These are phyloP conservation scores for Flaveria floridana DNA, from an alignment of 140 eudicot genomes.

Conservation along the genomic window DNA sequence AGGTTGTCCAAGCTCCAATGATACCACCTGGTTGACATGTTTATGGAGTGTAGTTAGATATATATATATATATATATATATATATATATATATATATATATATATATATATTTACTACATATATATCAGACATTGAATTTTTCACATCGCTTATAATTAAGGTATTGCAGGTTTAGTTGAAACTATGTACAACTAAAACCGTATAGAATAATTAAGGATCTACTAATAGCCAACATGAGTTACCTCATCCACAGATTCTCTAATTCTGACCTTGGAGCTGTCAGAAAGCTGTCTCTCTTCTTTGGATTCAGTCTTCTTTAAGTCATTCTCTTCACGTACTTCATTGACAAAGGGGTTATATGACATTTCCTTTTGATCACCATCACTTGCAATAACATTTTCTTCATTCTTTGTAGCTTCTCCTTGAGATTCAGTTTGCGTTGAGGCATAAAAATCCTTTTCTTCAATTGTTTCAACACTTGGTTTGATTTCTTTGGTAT, in stretches of 20 bases:
- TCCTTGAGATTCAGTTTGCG: conserved; percentile 13
- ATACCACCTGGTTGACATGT: conserved; percentile 20
- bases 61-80: too few species aligned
- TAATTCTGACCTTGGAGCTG: conserved; percentile 3
- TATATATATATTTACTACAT: neutral
- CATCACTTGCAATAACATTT: conserved; percentile 21
- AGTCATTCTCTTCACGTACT: conserved; percentile 23
- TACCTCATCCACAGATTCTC: conserved; percentile 19
- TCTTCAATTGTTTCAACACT: conserved; percentile 10
- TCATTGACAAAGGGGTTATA: conserved; percentile 3
- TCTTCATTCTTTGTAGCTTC: conserved; percentile 14
- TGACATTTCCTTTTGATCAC: conserved; percentile 6
- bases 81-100: too few species aligned
- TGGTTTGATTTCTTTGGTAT: conserved; percentile 9
- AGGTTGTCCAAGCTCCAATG: conserved; percentile 19
- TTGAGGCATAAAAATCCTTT: conserved; percentile 28
- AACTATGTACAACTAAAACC: neutral
- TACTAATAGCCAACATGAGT: neutral
- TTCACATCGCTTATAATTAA: neutral
- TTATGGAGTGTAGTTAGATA: neutral
- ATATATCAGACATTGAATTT: too few species aligned
- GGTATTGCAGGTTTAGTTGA: conserved; percentile 13
- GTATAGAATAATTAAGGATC: neutral
- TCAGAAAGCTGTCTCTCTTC: neutral
- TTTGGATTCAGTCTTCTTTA: conserved; percentile 17